phyloP scores from a whole-genome alignment of 495 filamentous ascomycete species.

The Neurospora sp. region DNA sequence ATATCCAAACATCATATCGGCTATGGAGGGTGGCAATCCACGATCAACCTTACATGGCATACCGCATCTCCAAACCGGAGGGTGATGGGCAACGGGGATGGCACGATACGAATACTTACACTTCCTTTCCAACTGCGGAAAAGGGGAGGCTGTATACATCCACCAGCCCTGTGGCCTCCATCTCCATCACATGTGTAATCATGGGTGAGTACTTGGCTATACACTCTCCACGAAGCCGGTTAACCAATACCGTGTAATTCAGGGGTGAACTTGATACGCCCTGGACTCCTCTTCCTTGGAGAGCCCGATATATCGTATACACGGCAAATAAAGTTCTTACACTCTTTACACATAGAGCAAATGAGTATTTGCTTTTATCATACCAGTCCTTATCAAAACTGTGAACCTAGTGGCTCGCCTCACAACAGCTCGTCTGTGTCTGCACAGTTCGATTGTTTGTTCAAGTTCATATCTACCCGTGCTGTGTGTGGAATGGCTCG shows the following conservation, averaged over 20 bases:
- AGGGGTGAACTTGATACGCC: not conserved
- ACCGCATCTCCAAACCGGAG: not conserved
- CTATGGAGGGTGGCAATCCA: not conserved
- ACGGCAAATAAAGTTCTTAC: not conserved
- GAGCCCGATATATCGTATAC: not conserved
- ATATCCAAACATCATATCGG: not conserved
- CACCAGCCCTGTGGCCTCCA: not conserved
- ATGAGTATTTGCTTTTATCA: not conserved
- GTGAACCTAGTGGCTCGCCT: not conserved
- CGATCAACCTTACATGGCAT: not conserved
- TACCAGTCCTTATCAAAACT: not conserved
- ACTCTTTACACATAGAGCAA: not conserved
- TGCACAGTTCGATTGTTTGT: not conserved
- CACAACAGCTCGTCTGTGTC: not conserved
- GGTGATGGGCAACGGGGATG: not conserved
- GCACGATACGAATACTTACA: not conserved
- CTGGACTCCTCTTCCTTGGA: not conserved
- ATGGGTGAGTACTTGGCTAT: not conserved
- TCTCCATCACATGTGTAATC: not conserved
- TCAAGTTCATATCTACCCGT: not conserved
- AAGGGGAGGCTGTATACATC: not conserved
- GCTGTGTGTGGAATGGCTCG: not conserved
- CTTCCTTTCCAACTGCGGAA: not conserved
- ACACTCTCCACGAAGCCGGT: not conserved
- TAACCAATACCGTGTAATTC: not conserved